Conservation (phyloP, 176 grass and related monocot genomes). For the Triticum aestivum region DNA sequence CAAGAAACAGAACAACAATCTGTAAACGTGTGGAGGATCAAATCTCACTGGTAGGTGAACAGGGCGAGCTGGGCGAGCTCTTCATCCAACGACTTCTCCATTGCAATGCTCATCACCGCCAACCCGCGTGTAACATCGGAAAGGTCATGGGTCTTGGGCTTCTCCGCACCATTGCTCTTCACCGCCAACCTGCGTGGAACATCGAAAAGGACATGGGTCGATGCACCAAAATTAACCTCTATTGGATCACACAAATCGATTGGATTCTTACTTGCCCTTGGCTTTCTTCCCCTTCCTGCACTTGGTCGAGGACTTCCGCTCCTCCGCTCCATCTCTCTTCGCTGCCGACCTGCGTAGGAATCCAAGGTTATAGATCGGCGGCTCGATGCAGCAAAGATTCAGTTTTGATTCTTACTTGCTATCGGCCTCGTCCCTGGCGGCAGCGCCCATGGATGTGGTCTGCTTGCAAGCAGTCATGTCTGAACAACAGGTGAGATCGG, state of each 20-base stretch:
- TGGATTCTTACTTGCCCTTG: neutral
- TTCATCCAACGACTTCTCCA: neutral
- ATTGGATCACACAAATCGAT: neutral
- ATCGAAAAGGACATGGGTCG: neutral
- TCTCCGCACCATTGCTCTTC: neutral
- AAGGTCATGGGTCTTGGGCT: neutral
- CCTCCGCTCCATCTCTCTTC: neutral
- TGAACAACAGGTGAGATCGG: neutral
- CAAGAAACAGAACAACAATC: neutral
- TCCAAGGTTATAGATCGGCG: neutral
- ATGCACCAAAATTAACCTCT: neutral
- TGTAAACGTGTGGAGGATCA: neutral
- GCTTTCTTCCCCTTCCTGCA: neutral
- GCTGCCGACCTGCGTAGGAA: neutral
- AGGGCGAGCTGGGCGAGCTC: neutral
- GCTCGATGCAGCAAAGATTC: neutral
- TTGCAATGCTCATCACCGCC: neutral
- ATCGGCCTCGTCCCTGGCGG: too few species aligned
- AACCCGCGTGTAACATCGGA: neutral
- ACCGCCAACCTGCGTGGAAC: conserved; percentile 2
- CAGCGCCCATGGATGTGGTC: neutral
- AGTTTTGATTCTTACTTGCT: neutral
- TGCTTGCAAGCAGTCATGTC: neutral
- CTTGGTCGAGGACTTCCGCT: neutral
- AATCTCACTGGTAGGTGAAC: neutral